Evolutionary conservation across 495 filamentous ascomycete species (phyloP), one percentile per base, ranked within the genome.

Genomic region (Tuber microsphaerosporum): DNA sequence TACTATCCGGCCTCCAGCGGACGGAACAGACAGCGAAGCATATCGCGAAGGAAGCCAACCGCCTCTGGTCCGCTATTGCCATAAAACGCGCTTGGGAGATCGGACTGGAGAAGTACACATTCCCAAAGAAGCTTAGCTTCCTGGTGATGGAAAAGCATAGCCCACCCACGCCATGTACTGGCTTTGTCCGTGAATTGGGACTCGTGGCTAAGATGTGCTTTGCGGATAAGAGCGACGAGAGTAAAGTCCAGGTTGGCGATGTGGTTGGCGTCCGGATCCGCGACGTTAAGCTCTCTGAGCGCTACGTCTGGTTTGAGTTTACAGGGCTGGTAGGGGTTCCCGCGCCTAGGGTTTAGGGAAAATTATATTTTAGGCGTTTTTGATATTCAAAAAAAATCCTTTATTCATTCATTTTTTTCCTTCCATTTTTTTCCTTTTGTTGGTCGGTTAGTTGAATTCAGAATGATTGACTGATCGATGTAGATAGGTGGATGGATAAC

Each of bases 31-130:
- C 75, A 9, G 82, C 88, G 44, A 81, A 76, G 16, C 77, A 81
- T 2, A 81, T 85, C n/a, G 83, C 85, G 39, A 75, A 69, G 0
- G 81, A 80, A 68, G 85, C 87, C 0, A 79, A 81, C 17, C 83
- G 84, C 31, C 88, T 88, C 80, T 97, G 91, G 92, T 86, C 88
- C 17, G 85, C 88, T 34, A 89, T 91, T 83, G 68, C 74, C 84
- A 74, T 88, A 82, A 83, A 73, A 14, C 70, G 75, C 41, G 74
- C 80, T 19, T 39, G 77, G 34, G 78, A 77, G 22, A 65, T 37
- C 8, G 72, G 87, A 85, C 72, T 84, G 84, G 12, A 79, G 80
- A 44, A 43, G 16, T n/a, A 86, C 81, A 17, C 39, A 31, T 44
- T 71, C 46, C 86, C 68, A 71, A 84, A 76, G 26, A 84, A 76